A percentile compares a stretch with the other conserved stretches of the same genome.
Conservation (phyloP, 1,284 basidiomycete genomes). For the Mycena citricolor region DNA sequence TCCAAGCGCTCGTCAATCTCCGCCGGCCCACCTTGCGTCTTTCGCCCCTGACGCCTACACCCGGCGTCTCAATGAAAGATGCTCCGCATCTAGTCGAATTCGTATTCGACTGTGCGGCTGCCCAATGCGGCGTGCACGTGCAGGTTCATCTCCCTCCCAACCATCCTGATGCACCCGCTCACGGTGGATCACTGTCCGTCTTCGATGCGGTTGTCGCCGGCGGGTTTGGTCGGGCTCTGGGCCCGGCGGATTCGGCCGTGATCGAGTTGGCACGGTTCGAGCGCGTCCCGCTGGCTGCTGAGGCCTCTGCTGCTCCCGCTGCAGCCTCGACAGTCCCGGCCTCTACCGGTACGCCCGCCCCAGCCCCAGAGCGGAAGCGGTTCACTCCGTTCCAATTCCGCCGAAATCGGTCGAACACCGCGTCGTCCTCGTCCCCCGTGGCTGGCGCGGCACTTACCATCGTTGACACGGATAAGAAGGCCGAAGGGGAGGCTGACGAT, state of each 20-base stretch:
- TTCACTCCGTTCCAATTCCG: conserved; percentile 69
- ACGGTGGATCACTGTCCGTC: conserved; percentile 48
- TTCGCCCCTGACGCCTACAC: conserved; percentile 54
- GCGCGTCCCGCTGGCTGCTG: conserved; percentile 27
- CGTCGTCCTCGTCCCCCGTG: conserved; percentile 35
- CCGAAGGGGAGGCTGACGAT: conserved; percentile 47
- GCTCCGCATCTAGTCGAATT: conserved; percentile 80
- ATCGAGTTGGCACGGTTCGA: conserved; percentile 73
- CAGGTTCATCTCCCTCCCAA: conserved; percentile 66
- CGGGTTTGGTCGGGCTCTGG: conserved; percentile 75
- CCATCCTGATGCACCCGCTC: conserved; percentile 51
- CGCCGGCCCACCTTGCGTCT: conserved; percentile 80
- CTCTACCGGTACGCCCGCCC: conserved; percentile 18
- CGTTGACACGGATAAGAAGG: conserved; percentile 53
- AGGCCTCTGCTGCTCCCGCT: conserved; percentile 19
- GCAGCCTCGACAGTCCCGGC: conserved; percentile 19
- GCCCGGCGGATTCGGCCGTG: conserved; percentile 70
- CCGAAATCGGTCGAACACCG: conserved; percentile 32
- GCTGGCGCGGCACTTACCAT: conserved; percentile 74
- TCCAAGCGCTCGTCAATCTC: conserved; percentile 89
- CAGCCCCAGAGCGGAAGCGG: conserved; percentile 34
- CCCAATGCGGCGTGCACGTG: conserved; percentile 76
- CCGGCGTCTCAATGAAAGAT: conserved; percentile 42
- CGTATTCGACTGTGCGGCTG: conserved; percentile 85
- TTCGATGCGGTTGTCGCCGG: conserved; percentile 77